Evolutionary conservation across 2,329 filamentous ascomycete species (phyloP), one percentile per base, ranked within the genome.

Genomic region (Calcarisporium arbuscula): DNA sequence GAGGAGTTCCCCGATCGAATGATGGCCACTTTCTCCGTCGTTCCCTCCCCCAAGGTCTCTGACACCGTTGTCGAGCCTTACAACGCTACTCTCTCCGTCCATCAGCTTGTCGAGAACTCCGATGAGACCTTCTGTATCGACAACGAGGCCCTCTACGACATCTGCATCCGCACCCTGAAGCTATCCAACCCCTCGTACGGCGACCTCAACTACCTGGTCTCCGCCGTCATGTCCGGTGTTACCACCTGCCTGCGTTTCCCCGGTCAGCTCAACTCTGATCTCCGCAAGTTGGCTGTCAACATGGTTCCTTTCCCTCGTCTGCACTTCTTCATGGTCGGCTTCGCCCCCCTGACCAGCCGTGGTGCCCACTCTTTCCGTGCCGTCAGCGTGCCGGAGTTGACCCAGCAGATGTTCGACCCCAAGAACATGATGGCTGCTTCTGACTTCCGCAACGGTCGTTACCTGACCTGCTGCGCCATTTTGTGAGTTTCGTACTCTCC

Each of bases 401-500:
- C 92, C 58, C 92, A 98, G 77, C 92, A 98, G 71, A 96, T 98
- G 88, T 98, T 94, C 77, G 92, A 98, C 76, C 90, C 92, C 60
- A 98, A 96, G 88, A 98, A 98, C 83, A 98, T 98, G 90, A 98
- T 98, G 92, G 92, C 92, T 71, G 92, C 92, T 49, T 94, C 89
- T 47, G 92, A 98, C 75, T 98, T 98, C 88, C 87, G 92, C 59
- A 98, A 96, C 69, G 92, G 92, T 67, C 92, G 92, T 60, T 98
- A 98, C 78, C 81, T 98, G 60, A 98, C 92, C 54, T 98, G 92
- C 83, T 96, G 84, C 66, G 89, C 92, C 64, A 95, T 98, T 71
- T 98, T 98, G 79, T 83, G 66, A 67, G 78, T 70, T 44, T 16
- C 17, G 40, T n/a, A 11, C 16, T 8, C 17, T 21, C 8, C 14